phyloP scores from a whole-genome alignment of 768 basidiomycete genomes.

The Lactifluus rugatus region DNA sequence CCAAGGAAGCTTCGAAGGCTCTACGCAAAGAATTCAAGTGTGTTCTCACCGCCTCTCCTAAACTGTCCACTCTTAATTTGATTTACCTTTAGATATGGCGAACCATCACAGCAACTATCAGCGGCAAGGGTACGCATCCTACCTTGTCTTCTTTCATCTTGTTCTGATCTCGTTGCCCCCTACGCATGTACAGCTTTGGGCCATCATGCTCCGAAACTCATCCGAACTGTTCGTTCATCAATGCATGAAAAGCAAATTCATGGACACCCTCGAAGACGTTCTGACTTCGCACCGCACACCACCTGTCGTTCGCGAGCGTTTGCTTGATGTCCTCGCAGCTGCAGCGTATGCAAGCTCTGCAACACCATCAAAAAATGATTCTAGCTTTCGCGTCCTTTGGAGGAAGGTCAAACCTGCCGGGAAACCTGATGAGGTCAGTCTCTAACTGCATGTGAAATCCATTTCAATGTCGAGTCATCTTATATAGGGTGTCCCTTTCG shows the following conservation, averaged over 20 bases:
- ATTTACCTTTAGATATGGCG: slow-evolving; percentile 15
- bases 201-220: slow-evolving; percentile 80
- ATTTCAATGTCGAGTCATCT: background rate
- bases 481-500: slow-evolving; percentile 60
- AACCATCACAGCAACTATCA: slow-evolving; percentile 17
- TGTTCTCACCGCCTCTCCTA: slow-evolving; percentile 17
- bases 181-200: slow-evolving; percentile 54
- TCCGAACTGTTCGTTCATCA: slow-evolving; percentile 62
- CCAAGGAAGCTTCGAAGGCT: slow-evolving; percentile 78
- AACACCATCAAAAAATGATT: slow-evolving; percentile 27
- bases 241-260: slow-evolving; percentile 64
- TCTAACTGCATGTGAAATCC: background rate
- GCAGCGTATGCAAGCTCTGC: slow-evolving; percentile 59
- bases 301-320: slow-evolving; percentile 71
- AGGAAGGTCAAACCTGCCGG: slow-evolving; percentile 66
- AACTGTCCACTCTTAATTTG: background rate
- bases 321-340: slow-evolving; percentile 75
- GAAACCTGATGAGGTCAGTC: slow-evolving; percentile 67
- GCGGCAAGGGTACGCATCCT: slow-evolving; percentile 16
- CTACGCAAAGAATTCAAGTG: slow-evolving; percentile 82
- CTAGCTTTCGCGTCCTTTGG: slow-evolving; percentile 66
- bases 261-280: slow-evolving; percentile 70
- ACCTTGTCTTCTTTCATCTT: background rate
- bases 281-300: slow-evolving; percentile 51
- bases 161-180: background rate